Base-by-base conservation (phyloP, 2,329 filamentous ascomycete genomes). In the Aspergillus vadensis region DNA sequence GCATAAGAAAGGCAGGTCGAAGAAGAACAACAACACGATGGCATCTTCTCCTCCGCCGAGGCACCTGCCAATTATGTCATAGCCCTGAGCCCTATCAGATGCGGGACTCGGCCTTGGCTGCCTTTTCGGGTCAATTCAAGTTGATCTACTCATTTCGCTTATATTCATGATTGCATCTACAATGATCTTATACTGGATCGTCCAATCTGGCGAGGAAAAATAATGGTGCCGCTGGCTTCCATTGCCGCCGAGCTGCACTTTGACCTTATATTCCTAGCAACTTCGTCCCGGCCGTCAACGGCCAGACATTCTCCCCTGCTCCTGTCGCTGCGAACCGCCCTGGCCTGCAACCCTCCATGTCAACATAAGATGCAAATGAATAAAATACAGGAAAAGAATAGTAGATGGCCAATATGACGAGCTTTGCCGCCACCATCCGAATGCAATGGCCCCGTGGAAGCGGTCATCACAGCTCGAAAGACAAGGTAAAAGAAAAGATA, bases 41-140 rank as follows among this genome's bases (percentile, higher is more conserved):
- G 30, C 48, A n/a, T 59, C 57, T 50, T 17, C 17, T 44, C n/a
- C 8, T 43, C n/a, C 15, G 2, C 38, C 39, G 39, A 19, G 4
- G 27, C 27, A 30, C 27, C 48, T 25, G 21, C n/a, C 5, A 17
- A 43, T 60, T 64, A 62, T 62, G 59, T 62, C 55, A 62, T 57
- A 64, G 59, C 62, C 62, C 60, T 62, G 55, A 56, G 44, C 62
- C 62, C 60, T 62, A 60, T 23, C 23, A 25, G n/a, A 25, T 17
- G 25, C 47, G 17, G 17, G 10, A 12, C 44, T 50, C 47, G 47
- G 47, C 4, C 53, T 17, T 17, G 25, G 44, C 30, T 55, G 44
- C 39, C 60, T 17, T 7, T 23, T 61, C 44, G 15, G 32, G 58
- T 25, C 7, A 57, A 14, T 36, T 12, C 32, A 2, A 14, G 32